Evolutionary conservation across 2,329 filamentous ascomycete species (phyloP).

Genomic region (Cladorrhinum sp.): DNA sequence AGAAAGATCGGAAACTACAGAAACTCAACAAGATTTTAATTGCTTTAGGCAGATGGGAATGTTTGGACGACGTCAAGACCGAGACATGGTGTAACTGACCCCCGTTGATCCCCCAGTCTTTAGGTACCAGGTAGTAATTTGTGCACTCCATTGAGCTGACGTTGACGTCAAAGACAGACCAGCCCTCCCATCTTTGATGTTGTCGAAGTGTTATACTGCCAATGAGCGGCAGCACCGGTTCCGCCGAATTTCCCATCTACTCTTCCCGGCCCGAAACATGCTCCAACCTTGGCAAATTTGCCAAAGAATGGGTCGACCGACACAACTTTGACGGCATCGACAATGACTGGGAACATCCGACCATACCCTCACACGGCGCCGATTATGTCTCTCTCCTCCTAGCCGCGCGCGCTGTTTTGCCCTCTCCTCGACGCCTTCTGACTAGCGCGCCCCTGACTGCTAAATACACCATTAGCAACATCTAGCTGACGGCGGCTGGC

Average conservation of each 20-base stretch:
- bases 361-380: neutral
- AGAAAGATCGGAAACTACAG: conserved; percentile 34
- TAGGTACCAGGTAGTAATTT: too few species aligned
- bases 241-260: neutral
- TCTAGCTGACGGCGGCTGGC: neutral
- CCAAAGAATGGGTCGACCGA: neutral
- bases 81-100: neutral
- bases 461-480: neutral
- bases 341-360: neutral
- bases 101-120: neutral
- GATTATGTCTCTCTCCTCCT: neutral
- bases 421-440: neutral
- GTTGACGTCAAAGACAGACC: neutral
- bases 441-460: neutral
- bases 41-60: conserved; percentile 39
- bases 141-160: neutral
- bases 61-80: neutral
- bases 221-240: neutral
- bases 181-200: too few species aligned
- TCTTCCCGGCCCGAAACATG: neutral
- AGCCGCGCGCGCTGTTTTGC: neutral
- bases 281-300: neutral
- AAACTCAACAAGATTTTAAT: conserved; percentile 44
- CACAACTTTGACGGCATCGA: neutral
- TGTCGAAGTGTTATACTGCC: neutral